Conservation (phyloP, 2,329 filamentous ascomycete species). For the Sporothrix curviconia region DNA sequence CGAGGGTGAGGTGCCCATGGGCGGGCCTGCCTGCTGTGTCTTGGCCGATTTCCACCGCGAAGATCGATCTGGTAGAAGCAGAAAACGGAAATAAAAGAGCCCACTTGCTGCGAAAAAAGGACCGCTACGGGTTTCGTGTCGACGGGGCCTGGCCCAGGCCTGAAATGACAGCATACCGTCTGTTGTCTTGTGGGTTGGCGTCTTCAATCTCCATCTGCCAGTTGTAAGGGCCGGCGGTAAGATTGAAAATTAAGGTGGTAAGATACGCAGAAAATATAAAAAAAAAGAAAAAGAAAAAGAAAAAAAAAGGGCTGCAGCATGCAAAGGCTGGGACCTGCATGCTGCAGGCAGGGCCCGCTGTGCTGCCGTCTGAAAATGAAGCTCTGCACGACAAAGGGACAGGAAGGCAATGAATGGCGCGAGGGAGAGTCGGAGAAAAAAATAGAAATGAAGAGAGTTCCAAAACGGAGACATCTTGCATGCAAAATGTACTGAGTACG, state of each 20-base stretch:
- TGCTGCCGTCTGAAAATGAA: constrained; percentile 15
- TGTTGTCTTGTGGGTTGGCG: too few relatives aligned
- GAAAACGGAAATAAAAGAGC: constrained; percentile 7
- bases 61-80: constrained; percentile 13
- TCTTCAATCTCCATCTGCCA: too few relatives aligned
- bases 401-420: neutral
- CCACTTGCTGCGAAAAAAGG: neutral
- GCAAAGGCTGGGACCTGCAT: constrained; percentile 1
- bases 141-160: neutral
- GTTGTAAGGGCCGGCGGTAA: too few relatives aligned
- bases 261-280: neutral
- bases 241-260: too few relatives aligned
- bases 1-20: too few relatives aligned
- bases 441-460: neutral
- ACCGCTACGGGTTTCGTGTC: too few relatives aligned
- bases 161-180: too few relatives aligned
- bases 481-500: too few relatives aligned
- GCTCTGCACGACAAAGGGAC: constrained; percentile 15
- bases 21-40: neutral
- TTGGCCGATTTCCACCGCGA: neutral
- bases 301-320: constrained; percentile 2
- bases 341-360: constrained; percentile 3
- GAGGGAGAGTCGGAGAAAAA: neutral
- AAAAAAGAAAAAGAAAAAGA: neutral
- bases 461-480: neutral